Base-by-base conservation (phyloP, 2,329 filamentous ascomycete genomes). In the Ceratocystis huliohia region DNA sequence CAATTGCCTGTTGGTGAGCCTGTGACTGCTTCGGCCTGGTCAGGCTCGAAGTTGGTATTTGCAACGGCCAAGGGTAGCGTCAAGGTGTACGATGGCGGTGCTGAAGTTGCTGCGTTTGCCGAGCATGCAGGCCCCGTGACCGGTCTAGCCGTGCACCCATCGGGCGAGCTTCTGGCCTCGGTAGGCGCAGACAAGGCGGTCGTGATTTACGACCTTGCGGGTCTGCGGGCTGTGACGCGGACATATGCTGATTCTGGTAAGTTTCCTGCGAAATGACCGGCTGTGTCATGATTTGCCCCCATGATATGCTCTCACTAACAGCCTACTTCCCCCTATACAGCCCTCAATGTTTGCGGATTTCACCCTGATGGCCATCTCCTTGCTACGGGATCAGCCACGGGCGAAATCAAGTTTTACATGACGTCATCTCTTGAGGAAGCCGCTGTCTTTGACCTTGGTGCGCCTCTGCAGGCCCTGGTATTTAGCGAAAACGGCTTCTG, bases 401-500 rank as follows among this genome's bases (percentile, higher is more conserved):
- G 91, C 57, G 85, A 91, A 67, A 88, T 99, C 74, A 90, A 92
- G 74, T 83, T 99, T 65, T 97, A 89, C 77, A 89, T 96, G 76
- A 87, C 91, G 70, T 92, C 88, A 75, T 88, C 84, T 0, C 88
- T 91, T 46, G 83, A 87, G 68, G 82, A 85, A 70, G 89, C 90
- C 33, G 90, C 90, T 33, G 85, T 84, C 66, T 96, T 95, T 75
- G 78, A 77, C 22, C 77, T 88, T 1, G 84, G 82, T 6, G 84
- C 85, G 0, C 85, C 91, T 0, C 82, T 96, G 2, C 84, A 89
- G 71, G 84, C 85, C 10, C 78, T 99, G 50, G 81, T 83, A 67
- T 99, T 99, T 77, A 96, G 92, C 0, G 94, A 99, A 75, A 99
- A 99, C 71, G 94, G 94, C 28, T 96, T 89, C 72, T 97, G 92